Conservation (phyloP, 768 basidiomycete genomes). For the Ramaria rubella region DNA sequence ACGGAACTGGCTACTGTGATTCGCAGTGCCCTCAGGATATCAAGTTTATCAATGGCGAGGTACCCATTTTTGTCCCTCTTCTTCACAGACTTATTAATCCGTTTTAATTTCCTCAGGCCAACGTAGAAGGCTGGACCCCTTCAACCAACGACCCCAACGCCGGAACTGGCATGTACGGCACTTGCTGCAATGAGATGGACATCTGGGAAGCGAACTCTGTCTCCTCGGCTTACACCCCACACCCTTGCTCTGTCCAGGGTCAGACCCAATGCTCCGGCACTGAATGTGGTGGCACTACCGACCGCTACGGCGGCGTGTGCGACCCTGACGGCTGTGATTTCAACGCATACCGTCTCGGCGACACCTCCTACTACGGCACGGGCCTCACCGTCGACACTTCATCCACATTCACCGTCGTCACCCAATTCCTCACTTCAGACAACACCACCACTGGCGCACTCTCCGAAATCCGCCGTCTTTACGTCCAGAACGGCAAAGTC, state of each 20-base stretch:
- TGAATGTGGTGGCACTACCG: conserved; percentile 29
- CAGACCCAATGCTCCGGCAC: conserved; percentile 38
- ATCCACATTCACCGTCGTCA: conserved; percentile 48
- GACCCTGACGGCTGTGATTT: conserved; percentile 56
- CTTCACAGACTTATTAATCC: background rate
- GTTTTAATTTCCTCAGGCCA: conserved; percentile 18
- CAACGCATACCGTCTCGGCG: conserved; percentile 55
- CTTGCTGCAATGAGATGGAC: conserved; percentile 31
- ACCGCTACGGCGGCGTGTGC: conserved; percentile 39
- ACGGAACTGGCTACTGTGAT: conserved; percentile 62
- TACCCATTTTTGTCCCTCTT: conserved; percentile 19
- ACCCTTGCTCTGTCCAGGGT: conserved; percentile 28
- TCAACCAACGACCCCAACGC: conserved; percentile 29
- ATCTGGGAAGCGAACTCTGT: conserved; percentile 30
- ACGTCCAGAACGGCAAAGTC: conserved; percentile 47
- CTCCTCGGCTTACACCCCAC: conserved; percentile 34
- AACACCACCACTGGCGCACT: conserved; percentile 41
- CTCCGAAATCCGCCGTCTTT: conserved; percentile 47
- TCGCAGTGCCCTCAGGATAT: conserved; percentile 53
- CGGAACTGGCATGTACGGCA: conserved; percentile 23
- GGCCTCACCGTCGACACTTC: conserved; percentile 45
- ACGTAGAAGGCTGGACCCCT: conserved; percentile 24
- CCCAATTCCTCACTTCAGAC: conserved; percentile 47
- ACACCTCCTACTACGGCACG: conserved; percentile 41
- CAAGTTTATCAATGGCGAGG: conserved; percentile 54